Evolutionary conservation across 768 basidiomycete genomes (phyloP), one percentile per base, ranked within the genome.

Genomic region (Amyloporia xantha): DNA sequence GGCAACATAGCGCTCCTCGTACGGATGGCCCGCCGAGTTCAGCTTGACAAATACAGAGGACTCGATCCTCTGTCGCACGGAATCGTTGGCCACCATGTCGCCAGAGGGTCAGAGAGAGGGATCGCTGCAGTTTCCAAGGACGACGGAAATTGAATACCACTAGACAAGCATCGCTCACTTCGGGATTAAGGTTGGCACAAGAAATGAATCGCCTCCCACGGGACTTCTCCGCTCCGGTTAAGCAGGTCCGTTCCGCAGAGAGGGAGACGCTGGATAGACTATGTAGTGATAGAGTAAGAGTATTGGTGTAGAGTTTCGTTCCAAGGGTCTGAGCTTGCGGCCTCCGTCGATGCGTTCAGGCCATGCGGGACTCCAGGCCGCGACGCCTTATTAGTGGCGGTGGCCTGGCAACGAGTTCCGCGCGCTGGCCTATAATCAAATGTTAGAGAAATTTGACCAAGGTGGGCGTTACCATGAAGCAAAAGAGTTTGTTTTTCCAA

Each of bases 1-100:
- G 35, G 84, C 76, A 50, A 94, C 81, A 62, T 96, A 94, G 19
- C 75, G 76, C 66, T 96, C 92, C 30, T 45, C 30, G 30, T 20
- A 45, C 6, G 44, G 44, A 23, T 25, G 44, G 19, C 44, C 44
- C 5, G 44, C 33, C 33, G 44, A 33, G 44, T 45, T 45, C 11
- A 45, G 44, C 20, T 45, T 45, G n/a, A 45, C 44, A 30, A 45
- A 45, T 13, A 45, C 26, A n/a, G 44, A 28, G 13, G 44, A 45
- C 33, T 45, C 44, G 11, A 45, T 28, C 17, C 17, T 33, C 20
- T 45, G 44, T 6, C 24, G 44, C 10, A 45, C 33, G 30, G 26
- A 12, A 13, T 45, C 44, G 28, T 5, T 33, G 44, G 17, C 28
- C 6, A 21, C 26, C 44, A 28, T 30, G 17, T 45, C 27, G 33